Conservation (phyloP, 73 alveolate species). For the Paramecium sonneborni region DNA sequence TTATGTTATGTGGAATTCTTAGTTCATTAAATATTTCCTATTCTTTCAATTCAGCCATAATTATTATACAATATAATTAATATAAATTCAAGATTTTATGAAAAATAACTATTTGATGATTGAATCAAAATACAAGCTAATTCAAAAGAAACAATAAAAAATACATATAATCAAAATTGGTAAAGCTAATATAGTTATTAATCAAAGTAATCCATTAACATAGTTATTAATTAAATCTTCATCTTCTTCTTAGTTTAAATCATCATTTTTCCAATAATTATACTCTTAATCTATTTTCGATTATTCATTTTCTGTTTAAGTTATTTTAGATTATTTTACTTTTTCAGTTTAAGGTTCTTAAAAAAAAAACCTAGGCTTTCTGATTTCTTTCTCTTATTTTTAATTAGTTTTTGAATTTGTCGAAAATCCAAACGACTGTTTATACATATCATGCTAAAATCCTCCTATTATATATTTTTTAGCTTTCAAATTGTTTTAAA, state of each 20-base stretch:
- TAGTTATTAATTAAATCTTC: constrained; percentile 6
- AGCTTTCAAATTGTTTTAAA: background rate
- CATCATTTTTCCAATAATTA: background rate
- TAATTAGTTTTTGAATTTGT: background rate
- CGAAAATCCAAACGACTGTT: background rate
- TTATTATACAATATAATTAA: background rate
- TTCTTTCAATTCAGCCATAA: background rate
- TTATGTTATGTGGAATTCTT: background rate
- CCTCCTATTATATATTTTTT: background rate
- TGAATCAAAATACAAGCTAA: background rate
- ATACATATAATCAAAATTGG: background rate
- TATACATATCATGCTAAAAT: background rate
- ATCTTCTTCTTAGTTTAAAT: background rate
- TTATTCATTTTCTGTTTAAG: background rate
- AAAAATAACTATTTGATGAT: background rate
- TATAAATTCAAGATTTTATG: background rate
- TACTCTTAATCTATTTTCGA: background rate
- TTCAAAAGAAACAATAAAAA: background rate
- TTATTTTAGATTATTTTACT: background rate
- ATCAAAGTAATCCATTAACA: constrained; percentile 19
- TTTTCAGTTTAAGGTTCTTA: background rate
- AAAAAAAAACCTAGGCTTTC: background rate
- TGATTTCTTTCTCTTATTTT: background rate
- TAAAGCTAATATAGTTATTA: background rate
- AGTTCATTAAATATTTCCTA: background rate